Conservation (phyloP, 352 stramenopile genomes). For the Peronospora farinosa region DNA sequence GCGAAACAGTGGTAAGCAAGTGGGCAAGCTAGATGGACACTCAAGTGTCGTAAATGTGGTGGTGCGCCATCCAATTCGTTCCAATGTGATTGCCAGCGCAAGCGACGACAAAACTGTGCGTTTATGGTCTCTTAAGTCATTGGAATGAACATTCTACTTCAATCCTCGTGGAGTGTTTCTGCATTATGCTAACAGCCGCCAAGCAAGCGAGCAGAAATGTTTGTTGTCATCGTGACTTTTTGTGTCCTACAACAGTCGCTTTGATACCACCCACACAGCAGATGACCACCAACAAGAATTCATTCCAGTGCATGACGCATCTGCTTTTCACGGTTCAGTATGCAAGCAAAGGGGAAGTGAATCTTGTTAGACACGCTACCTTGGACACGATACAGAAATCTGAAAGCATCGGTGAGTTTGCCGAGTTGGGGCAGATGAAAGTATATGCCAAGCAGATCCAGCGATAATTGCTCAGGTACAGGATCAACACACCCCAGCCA, state of each 20-base stretch:
- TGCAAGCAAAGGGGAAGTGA: conserved; percentile 62
- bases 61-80: conserved; percentile 39
- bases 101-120: conserved; percentile 73
- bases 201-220: conserved; percentile 42
- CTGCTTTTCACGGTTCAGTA: conserved; percentile 36
- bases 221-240: conserved; percentile 44
- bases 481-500: conserved; percentile 38
- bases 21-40: conserved; percentile 39
- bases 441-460: conserved; percentile 69
- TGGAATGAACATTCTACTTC: conserved; percentile 9
- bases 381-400: neutral
- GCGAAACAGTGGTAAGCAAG: conserved; percentile 42
- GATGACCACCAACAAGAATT: conserved; percentile 53
- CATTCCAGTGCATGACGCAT: conserved; percentile 51
- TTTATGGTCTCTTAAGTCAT: conserved; percentile 33
- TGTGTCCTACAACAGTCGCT: conserved; percentile 69
- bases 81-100: conserved; percentile 53
- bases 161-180: conserved; percentile 1
- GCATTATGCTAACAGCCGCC: conserved; percentile 9
- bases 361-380: neutral
- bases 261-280: conserved; percentile 31
- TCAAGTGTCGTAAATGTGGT: conserved; percentile 72
- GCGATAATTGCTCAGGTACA: conserved; percentile 48
- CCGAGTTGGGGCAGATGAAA: too few relatives aligned
- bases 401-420: neutral